A percentile compares a stretch with the other conserved stretches of the same genome.
These are phyloP conservation scores for Termitomyces sp. DNA, from an alignment of 768 basidiomycete species.

Conservation along the genomic window DNA sequence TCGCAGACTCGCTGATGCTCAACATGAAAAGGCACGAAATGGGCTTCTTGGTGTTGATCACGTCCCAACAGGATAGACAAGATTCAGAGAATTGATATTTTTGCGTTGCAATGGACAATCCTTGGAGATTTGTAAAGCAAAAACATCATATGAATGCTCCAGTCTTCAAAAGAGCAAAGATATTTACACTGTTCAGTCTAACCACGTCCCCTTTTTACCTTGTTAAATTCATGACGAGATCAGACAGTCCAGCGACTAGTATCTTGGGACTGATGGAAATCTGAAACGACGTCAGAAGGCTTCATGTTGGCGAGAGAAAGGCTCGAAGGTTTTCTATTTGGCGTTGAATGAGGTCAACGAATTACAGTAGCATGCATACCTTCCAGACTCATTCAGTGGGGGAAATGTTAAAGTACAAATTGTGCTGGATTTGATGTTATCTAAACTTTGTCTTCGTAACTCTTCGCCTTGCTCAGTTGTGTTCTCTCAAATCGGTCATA, in stretches of 20 bases:
- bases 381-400: too few relatives aligned
- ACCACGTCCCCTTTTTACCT: neutral
- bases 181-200: neutral
- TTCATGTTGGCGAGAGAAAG: neutral
- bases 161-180: neutral
- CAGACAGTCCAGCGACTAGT: neutral
- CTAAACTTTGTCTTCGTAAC: too few relatives aligned
- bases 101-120: neutral
- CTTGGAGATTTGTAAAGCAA: neutral
- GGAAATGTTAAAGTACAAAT: too few relatives aligned
- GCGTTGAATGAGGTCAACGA: neutral
- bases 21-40: slow-evolving; percentile 55
- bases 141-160: neutral
- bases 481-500: too few relatives aligned
- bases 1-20: slow-evolving; percentile 50
- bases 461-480: too few relatives aligned
- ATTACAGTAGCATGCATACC: too few relatives aligned
- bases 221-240: neutral
- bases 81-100: neutral
- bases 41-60: slow-evolving; percentile 60
- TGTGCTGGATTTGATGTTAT: too few relatives aligned
- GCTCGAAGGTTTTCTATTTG: neutral
- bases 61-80: slow-evolving; percentile 1
- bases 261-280: neutral
- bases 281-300: neutral